These are phyloP conservation scores for Acer negundo DNA, from an alignment of 345 rosid species.

Conservation along the genomic window DNA sequence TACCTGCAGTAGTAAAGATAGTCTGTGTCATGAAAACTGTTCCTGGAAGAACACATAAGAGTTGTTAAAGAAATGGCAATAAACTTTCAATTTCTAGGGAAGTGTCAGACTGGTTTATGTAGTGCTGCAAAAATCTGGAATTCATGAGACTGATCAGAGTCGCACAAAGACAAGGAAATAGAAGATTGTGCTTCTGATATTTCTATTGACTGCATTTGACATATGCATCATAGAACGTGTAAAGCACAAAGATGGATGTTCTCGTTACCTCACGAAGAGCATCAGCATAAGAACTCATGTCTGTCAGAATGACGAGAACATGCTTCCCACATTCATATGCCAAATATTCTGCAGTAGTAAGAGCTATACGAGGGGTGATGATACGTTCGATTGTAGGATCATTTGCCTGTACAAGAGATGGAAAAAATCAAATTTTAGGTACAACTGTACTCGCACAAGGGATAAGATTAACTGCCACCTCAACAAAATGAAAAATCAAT, in stretches of 20 bases:
- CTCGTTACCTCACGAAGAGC: constrained; percentile 91
- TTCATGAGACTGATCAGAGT: not conserved
- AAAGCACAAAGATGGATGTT: constrained; percentile 6
- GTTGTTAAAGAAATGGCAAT: not conserved
- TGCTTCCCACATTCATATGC: constrained; percentile 99
- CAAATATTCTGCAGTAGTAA: constrained; percentile 93
- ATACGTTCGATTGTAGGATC: constrained; percentile 98
- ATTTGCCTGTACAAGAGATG: constrained; percentile 65
- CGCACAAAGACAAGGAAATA: not conserved
- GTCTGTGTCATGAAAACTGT: constrained; percentile 11
- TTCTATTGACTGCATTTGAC: not conserved
- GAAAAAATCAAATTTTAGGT: constrained; percentile 10
- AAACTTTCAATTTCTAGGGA: not conserved
- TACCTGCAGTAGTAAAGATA: constrained; percentile 56
- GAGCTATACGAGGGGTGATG: constrained; percentile 95
- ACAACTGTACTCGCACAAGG: not conserved
- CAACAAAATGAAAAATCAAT: not conserved
- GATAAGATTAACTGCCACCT: not conserved
- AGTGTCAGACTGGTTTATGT: not conserved
- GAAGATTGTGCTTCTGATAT: not conserved
- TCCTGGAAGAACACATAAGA: not conserved
- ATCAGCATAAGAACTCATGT: constrained; percentile 99
- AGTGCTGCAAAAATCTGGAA: not conserved
- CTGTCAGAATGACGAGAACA: constrained; percentile 92
- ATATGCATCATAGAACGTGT: not conserved